Percentiles rank a stretch among this genome's conserved stretches.
These are phyloP conservation scores for Raffaelea arxii DNA, from an alignment of 2,329 filamentous ascomycete species.

Conservation along the genomic window DNA sequence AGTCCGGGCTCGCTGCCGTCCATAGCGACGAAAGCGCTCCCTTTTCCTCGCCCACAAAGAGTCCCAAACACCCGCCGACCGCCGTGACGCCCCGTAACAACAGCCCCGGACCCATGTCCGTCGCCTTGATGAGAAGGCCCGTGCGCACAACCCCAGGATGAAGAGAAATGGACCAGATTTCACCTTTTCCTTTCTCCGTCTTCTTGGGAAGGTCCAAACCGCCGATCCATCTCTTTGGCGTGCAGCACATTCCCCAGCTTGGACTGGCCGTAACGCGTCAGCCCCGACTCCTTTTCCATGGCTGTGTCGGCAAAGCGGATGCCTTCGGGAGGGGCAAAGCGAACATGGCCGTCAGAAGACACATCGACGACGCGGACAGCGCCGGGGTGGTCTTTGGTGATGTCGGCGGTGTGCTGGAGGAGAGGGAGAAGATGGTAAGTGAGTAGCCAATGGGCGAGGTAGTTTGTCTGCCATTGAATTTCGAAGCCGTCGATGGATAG, in stretches of 20 bases:
- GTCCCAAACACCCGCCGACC: constrained; percentile 12
- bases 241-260: constrained; percentile 12
- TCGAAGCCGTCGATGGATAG: constrained; percentile 25
- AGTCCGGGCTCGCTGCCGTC: constrained; percentile 13
- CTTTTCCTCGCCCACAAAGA: constrained; percentile 12
- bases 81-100: constrained; percentile 11
- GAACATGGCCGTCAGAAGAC: constrained; percentile 8
- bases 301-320: constrained; percentile 9
- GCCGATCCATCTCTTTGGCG: constrained; percentile 3
- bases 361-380: constrained; percentile 14
- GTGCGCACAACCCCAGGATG: constrained; percentile 10
- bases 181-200: not conserved
- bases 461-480: constrained; percentile 31
- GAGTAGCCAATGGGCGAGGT: constrained; percentile 31
- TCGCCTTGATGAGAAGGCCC: constrained; percentile 13
- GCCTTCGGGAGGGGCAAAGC: constrained; percentile 4
- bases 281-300: not conserved
- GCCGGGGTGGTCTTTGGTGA: constrained; percentile 13
- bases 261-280: constrained; percentile 11
- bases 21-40: constrained; percentile 16
- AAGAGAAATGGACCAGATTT: constrained; percentile 7
- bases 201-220: constrained; percentile 6
- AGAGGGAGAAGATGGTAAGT: constrained; percentile 27
- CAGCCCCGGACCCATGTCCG: constrained; percentile 5
- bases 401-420: constrained; percentile 19